Conservation (phyloP, 805 yeast species). For the Schwanniomyces occidentalis region DNA sequence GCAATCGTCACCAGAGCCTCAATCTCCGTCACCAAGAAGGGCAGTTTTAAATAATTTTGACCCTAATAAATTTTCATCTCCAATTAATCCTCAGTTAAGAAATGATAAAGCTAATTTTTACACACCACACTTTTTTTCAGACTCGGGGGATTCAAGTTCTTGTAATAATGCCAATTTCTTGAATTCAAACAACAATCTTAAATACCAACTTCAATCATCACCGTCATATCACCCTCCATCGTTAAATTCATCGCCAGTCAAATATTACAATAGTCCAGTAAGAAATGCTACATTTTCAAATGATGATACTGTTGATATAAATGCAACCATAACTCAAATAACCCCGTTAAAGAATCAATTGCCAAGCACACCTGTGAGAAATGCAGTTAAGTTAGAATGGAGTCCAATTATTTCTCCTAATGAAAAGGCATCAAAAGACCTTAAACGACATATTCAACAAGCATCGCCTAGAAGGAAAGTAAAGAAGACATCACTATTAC, state of each 20-base stretch:
- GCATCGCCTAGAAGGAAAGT: constrained; percentile 49
- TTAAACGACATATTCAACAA: constrained; percentile 36
- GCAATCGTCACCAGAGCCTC: constrained; percentile 40
- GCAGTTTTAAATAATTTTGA: constrained; percentile 5
- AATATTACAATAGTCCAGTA: constrained; percentile 22
- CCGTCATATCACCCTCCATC: constrained; percentile 21
- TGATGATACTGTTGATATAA: constrained; percentile 39
- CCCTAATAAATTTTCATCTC: constrained; percentile 19
- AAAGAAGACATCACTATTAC: constrained; percentile 67
- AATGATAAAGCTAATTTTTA: constrained; percentile 26
- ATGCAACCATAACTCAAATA: constrained; percentile 40
- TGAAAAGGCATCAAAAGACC: constrained; percentile 22
- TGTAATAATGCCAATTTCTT: constrained; percentile 1
- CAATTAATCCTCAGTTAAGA: constrained; percentile 22
- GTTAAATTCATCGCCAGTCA: constrained; percentile 33
- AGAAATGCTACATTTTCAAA: constrained; percentile 14
- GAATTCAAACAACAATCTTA: constrained; percentile 4
- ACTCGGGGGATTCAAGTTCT: constrained; percentile 13
- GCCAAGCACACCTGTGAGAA: constrained; percentile 37
- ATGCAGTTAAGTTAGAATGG: constrained; percentile 40
- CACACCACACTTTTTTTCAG: constrained; percentile 43
- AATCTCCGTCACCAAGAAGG: constrained; percentile 31
- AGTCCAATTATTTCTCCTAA: constrained; percentile 45
- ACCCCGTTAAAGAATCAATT: constrained; percentile 37
- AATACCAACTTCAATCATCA: constrained; percentile 21